Evolutionary conservation across 352 stramenopile genomes (phyloP).

Genomic region (Globisporangium irregulare): DNA sequence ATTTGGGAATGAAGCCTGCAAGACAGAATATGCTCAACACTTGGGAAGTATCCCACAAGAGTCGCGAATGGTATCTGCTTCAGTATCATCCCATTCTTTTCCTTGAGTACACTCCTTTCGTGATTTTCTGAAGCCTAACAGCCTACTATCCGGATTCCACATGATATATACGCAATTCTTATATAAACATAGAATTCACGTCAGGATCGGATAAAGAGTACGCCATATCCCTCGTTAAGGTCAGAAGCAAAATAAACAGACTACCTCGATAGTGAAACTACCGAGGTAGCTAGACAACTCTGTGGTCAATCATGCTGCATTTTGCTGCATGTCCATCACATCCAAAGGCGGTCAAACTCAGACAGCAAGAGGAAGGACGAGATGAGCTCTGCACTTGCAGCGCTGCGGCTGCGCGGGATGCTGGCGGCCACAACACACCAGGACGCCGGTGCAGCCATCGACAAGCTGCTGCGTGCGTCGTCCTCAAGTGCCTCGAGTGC

Average conservation of each 20-base stretch:
- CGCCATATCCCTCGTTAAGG: no score
- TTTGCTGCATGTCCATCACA: background rate
- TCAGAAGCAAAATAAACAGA: no score
- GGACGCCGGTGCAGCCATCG: conserved; percentile 49
- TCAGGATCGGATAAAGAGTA: background rate
- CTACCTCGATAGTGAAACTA: no score
- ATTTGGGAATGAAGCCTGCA: background rate
- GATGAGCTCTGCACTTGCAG: conserved; percentile 71
- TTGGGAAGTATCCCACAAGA: background rate
- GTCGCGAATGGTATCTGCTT: background rate
- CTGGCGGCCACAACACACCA: conserved; percentile 70
- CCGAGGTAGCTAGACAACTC: no score
- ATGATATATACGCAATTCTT: no score
- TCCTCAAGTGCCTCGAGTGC: conserved; percentile 1
- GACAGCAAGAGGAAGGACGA: background rate
- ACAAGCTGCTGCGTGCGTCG: conserved; percentile 35
- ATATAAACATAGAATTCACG: background rate
- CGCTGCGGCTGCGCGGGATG: conserved; percentile 67
- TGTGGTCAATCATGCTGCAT: background rate
- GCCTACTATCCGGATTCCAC: no score
- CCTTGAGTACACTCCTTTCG: background rate
- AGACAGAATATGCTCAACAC: background rate
- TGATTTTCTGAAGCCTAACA: no score
- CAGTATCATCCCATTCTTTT: background rate
- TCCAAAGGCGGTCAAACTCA: background rate